Percentiles rank a stretch among this genome's conserved stretches.
phyloP scores from a whole-genome alignment of 106 monocot species.

The Dendrobium nobile region DNA sequence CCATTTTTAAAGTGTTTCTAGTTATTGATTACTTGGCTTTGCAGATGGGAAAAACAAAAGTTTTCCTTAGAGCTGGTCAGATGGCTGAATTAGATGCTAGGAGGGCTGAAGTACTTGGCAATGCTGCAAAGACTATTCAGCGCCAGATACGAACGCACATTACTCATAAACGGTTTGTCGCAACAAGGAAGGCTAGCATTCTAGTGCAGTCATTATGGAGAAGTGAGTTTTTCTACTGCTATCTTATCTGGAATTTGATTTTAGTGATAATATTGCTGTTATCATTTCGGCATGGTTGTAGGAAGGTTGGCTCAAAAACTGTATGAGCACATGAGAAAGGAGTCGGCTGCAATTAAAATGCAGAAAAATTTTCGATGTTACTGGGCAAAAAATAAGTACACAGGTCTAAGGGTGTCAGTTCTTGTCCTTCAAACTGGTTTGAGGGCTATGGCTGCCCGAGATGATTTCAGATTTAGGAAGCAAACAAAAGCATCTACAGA shows the following conservation, averaged over 20 bases:
- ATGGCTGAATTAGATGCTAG: slow-evolving; percentile 96
- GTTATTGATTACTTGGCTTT: slow-evolving; percentile 18
- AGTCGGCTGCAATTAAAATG: slow-evolving; percentile 80
- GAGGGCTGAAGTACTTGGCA: slow-evolving; percentile 77
- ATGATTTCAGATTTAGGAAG: slow-evolving; percentile 62
- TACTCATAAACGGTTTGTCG: slow-evolving; percentile 65
- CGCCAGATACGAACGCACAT: slow-evolving; percentile 79
- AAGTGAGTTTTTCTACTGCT: slow-evolving; percentile 36
- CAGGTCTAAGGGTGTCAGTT: slow-evolving; percentile 40
- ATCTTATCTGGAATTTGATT: neutral
- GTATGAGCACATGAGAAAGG: slow-evolving; percentile 58
- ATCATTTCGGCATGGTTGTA: slow-evolving; percentile 21
- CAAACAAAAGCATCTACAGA: slow-evolving; percentile 56
- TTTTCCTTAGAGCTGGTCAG: slow-evolving; percentile 98
- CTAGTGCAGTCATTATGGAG: slow-evolving; percentile 72
- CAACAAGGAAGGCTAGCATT: slow-evolving; percentile 59
- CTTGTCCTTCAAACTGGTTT: slow-evolving; percentile 77
- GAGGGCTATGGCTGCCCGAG: slow-evolving; percentile 75
- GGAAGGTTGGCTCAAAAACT: slow-evolving; percentile 80
- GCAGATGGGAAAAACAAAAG: slow-evolving; percentile 96
- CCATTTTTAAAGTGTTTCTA: slow-evolving; percentile 1
- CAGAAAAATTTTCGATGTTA: slow-evolving; percentile 64
- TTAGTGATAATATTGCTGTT: neutral
- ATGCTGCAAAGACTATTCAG: slow-evolving; percentile 88
- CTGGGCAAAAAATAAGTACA: slow-evolving; percentile 60